These are phyloP conservation scores for Nothopassalora personata DNA, from an alignment of 2,329 filamentous ascomycete genomes.

Conservation along the genomic window DNA sequence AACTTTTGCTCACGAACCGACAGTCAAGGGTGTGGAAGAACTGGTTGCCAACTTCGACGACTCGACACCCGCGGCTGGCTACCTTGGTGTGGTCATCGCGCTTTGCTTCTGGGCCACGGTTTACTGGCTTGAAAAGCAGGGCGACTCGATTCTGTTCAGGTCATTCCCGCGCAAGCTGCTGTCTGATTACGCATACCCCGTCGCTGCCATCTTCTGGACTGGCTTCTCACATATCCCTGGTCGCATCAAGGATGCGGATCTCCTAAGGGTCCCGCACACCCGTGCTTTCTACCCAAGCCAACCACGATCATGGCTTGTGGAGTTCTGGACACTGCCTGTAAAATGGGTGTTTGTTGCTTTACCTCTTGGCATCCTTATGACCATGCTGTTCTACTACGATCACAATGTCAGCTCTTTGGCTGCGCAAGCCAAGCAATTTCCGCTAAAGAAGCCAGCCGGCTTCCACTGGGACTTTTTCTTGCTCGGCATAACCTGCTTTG, in stretches of 20 bases:
- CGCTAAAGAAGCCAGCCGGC: constrained; percentile 54
- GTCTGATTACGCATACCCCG: constrained; percentile 50
- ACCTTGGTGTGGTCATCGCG: constrained; percentile 47
- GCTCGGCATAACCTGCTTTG: constrained; percentile 51
- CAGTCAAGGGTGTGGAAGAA: constrained; percentile 54
- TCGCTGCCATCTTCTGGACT: constrained; percentile 51
- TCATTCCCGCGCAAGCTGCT: constrained; percentile 44
- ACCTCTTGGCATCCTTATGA: constrained; percentile 50
- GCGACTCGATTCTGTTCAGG: constrained; percentile 41
- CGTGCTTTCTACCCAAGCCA: constrained; percentile 46
- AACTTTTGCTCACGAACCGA: constrained; percentile 7
- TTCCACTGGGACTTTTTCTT: constrained; percentile 59
- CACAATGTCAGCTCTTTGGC: constrained; percentile 53
- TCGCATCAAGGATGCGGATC: constrained; percentile 37
- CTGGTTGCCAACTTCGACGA: constrained; percentile 48
- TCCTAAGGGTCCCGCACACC: constrained; percentile 40
- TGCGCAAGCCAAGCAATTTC: constrained; percentile 53
- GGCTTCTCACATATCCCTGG: constrained; percentile 51
- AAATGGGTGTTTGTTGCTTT: constrained; percentile 51
- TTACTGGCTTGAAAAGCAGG: constrained; percentile 47
- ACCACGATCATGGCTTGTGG: constrained; percentile 45
- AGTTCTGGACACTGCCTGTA: constrained; percentile 49
- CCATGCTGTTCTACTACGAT: constrained; percentile 54
- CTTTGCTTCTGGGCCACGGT: constrained; percentile 50
- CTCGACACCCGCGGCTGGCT: constrained; percentile 40